Percentiles rank a stretch among this genome's conserved stretches.
These are phyloP conservation scores for Rutstroemia sp. DNA, from an alignment of 2,329 filamentous ascomycete genomes.

Conservation along the genomic window DNA sequence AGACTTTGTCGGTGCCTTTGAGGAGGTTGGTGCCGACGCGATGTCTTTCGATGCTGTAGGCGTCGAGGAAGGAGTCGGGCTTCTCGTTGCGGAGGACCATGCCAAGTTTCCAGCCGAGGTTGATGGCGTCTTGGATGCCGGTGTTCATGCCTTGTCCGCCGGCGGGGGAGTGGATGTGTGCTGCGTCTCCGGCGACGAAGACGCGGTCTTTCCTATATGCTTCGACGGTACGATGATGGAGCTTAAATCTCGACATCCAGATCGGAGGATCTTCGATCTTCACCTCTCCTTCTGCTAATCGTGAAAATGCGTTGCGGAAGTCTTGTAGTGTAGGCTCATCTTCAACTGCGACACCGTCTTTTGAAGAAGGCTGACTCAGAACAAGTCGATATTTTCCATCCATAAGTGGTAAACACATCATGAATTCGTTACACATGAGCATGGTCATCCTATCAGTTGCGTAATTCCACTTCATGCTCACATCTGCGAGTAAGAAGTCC, in stretches of 20 bases:
- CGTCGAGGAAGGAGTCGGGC: constrained; percentile 36
- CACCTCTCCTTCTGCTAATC: constrained; percentile 23
- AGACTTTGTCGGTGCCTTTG: constrained; percentile 35
- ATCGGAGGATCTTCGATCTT: constrained; percentile 23
- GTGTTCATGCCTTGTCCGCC: constrained; percentile 35
- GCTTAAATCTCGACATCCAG: constrained; percentile 39
- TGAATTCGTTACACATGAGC: constrained; percentile 31
- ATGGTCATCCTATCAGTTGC: constrained; percentile 9
- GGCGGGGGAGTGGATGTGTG: constrained; percentile 31
- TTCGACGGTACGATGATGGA: constrained; percentile 37
- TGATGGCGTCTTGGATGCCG: constrained; percentile 31
- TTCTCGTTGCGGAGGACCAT: constrained; percentile 26
- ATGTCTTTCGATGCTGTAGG: constrained; percentile 40
- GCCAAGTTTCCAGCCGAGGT: constrained; percentile 32
- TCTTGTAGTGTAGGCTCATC: constrained; percentile 27
- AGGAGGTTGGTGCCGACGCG: constrained; percentile 38
- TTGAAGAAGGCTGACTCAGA: constrained; percentile 13
- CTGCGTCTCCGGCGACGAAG: constrained; percentile 32
- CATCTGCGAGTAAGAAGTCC: constrained; percentile 38
- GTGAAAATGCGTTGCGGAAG: constrained; percentile 28
- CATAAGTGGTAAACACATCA: constrained; percentile 31
- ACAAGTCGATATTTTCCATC: constrained; percentile 27
- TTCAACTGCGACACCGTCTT: constrained; percentile 7
- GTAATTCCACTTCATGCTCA: constrained; percentile 25
- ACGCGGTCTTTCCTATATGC: constrained; percentile 36